phyloP scores from a whole-genome alignment of 2,329 filamentous ascomycete genomes.

The Phaeosphaeria sp. region DNA sequence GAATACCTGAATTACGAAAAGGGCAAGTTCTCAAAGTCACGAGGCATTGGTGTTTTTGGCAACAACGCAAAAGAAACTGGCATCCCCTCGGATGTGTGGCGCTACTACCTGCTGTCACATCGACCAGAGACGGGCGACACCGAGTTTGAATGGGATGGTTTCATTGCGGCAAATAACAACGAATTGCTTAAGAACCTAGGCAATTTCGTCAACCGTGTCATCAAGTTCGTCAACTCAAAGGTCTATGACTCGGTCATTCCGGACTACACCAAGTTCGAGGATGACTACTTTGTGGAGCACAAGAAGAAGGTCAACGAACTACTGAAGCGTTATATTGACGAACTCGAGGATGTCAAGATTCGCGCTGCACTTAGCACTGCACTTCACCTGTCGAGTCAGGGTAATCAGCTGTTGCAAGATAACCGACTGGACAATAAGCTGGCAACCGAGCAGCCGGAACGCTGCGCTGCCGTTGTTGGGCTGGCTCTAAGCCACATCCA shows the following conservation, averaged over 20 bases:
- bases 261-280: constrained; percentile 64
- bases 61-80: constrained; percentile 88
- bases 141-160: constrained; percentile 87
- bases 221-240: constrained; percentile 76
- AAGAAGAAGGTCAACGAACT: constrained; percentile 69
- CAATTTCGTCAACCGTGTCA: constrained; percentile 63
- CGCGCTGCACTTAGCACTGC: constrained; percentile 69
- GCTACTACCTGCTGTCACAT: constrained; percentile 86
- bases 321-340: constrained; percentile 70
- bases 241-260: constrained; percentile 72
- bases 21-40: constrained; percentile 87
- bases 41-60: constrained; percentile 89
- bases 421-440: constrained; percentile 66
- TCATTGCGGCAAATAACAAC: constrained; percentile 86
- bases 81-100: constrained; percentile 85
- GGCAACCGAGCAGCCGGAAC: constrained; percentile 64
- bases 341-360: constrained; percentile 75
- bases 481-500: constrained; percentile 84
- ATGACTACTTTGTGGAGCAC: constrained; percentile 50
- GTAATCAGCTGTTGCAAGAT: constrained; percentile 66
- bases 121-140: constrained; percentile 86
- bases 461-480: constrained; percentile 70
- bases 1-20: constrained; percentile 65
- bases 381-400: constrained; percentile 69
- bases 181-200: constrained; percentile 80